phyloP scores from a whole-genome alignment of 108 stramenopile genomes.

The Skeletonema grethae region DNA sequence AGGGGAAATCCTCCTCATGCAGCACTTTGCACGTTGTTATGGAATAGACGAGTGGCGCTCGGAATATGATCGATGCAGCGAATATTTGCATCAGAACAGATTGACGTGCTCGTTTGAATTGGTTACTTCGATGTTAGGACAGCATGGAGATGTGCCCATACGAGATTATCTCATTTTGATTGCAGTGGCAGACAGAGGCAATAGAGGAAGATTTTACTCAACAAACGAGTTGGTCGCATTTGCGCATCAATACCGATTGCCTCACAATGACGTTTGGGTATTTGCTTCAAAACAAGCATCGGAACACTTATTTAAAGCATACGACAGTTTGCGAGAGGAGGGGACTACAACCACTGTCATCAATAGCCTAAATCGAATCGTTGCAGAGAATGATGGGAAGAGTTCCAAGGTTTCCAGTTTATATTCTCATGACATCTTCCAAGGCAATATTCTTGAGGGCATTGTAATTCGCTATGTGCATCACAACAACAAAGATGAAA shows the following conservation, averaged over 20 bases:
- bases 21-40: constrained; percentile 60
- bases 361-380: constrained; percentile 41
- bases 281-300: constrained; percentile 44
- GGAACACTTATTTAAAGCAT: constrained; percentile 58
- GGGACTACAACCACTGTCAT: constrained; percentile 64
- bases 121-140: constrained; percentile 74
- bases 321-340: constrained; percentile 67
- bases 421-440: constrained; percentile 72
- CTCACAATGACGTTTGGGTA: constrained; percentile 86
- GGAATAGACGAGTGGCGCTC: constrained; percentile 2
- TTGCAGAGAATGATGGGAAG: constrained; percentile 33
- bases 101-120: constrained; percentile 82
- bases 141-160: constrained; percentile 78
- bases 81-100: constrained; percentile 55
- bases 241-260: constrained; percentile 71
- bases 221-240: constrained; percentile 65
- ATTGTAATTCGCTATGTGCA: constrained; percentile 79
- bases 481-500: constrained; percentile 9
- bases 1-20: constrained; percentile 77
- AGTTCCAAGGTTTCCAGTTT: constrained; percentile 46
- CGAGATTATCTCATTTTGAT: constrained; percentile 79
- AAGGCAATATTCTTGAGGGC: constrained; percentile 83
- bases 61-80: constrained; percentile 65
- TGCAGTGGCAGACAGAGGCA: constrained; percentile 68
- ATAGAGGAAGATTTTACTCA: constrained; percentile 57